A percentile compares a stretch with the other conserved stretches of the same genome.
phyloP scores from a whole-genome alignment of 2,329 filamentous ascomycete species.

The Fusarium bulbicola region DNA sequence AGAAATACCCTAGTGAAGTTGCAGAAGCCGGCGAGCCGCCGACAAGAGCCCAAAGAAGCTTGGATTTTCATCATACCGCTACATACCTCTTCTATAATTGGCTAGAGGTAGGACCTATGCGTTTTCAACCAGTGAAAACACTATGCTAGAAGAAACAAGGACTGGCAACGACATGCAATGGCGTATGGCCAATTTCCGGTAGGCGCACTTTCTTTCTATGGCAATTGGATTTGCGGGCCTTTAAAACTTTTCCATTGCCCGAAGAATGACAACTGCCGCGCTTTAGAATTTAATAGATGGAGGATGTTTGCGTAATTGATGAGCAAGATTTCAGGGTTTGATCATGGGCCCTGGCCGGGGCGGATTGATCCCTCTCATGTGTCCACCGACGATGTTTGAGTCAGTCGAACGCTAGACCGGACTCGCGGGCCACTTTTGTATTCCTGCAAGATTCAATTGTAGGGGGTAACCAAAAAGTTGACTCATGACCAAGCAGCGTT shows the following conservation, averaged over 20 bases:
- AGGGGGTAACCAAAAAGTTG: too few species aligned
- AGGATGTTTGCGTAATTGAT: background rate
- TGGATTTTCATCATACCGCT: accelerated
- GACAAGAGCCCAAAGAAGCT: background rate
- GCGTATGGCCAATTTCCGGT: background rate
- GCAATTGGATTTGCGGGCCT: background rate
- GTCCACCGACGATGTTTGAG: too few species aligned
- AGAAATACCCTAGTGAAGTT: background rate
- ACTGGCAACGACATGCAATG: background rate
- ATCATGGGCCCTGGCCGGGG: too few species aligned
- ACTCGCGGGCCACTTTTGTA: too few species aligned
- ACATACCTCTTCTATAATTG: background rate
- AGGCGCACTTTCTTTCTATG: background rate
- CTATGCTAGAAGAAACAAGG: background rate
- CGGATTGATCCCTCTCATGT: too few species aligned
- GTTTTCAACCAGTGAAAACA: accelerated
- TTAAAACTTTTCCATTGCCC: background rate
- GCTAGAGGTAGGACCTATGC: accelerated
- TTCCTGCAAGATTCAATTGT: too few species aligned
- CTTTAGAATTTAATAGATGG: background rate
- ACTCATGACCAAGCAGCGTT: too few species aligned
- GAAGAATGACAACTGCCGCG: background rate
- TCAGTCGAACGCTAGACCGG: accelerated
- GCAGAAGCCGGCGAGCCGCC: background rate
- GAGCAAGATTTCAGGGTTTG: background rate